These are phyloP conservation scores for Thelephora terrestris DNA, from an alignment of 1,284 basidiomycete species.

Conservation along the genomic window DNA sequence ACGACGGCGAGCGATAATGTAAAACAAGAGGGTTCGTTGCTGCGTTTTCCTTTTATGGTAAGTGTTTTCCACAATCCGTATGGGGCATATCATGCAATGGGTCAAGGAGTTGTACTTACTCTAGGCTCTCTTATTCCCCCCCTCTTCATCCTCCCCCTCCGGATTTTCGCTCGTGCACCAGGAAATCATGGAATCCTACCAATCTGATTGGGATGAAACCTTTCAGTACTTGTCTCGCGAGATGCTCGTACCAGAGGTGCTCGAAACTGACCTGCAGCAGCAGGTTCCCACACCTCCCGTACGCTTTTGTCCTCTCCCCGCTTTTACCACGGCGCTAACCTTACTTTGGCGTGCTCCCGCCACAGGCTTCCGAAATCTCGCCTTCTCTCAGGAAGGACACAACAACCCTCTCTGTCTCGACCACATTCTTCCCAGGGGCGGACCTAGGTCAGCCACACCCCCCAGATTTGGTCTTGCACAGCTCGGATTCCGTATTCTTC, in stretches of 20 bases:
- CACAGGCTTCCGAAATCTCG: slow-evolving; percentile 22
- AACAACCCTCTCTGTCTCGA: slow-evolving; percentile 62
- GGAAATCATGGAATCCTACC: neutral
- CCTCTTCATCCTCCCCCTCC: no score
- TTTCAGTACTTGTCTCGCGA: neutral
- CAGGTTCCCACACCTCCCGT: slow-evolving; percentile 64
- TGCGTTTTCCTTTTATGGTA: no score
- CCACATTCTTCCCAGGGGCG: slow-evolving; percentile 65
- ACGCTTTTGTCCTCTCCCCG: slow-evolving; percentile 15
- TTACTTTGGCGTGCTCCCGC: neutral
- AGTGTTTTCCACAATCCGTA: no score
- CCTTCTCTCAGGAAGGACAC: slow-evolving; percentile 27
- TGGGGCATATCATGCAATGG: no score
- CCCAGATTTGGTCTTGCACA: slow-evolving; percentile 55
- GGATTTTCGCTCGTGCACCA: no score
- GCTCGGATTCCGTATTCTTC: slow-evolving; percentile 66
- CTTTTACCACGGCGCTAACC: slow-evolving; percentile 1
- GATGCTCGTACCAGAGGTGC: neutral
- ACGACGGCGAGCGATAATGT: no score
- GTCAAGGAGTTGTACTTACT: no score
- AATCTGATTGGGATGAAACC: neutral
- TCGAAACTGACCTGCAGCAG: neutral
- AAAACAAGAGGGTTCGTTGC: no score
- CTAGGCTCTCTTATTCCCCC: no score
- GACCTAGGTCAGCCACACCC: slow-evolving; percentile 36